phyloP scores from a whole-genome alignment of 1,284 basidiomycete species.

The Austroboletus niveus region DNA sequence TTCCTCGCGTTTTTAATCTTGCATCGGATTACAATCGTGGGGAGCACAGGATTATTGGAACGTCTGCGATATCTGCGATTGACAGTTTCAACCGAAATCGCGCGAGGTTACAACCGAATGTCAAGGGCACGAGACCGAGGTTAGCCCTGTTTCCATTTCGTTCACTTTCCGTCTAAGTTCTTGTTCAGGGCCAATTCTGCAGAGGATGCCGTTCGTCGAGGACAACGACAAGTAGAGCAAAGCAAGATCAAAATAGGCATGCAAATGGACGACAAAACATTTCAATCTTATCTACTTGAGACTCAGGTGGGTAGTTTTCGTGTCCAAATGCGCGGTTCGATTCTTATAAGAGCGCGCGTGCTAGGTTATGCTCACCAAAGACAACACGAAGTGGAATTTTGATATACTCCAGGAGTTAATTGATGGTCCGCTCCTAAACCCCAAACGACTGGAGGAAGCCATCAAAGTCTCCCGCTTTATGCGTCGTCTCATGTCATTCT shows the following conservation, averaged over 20 bases:
- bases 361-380: slow-evolving; percentile 84
- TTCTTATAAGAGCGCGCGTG: slow-evolving; percentile 12
- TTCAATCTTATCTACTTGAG: slow-evolving; percentile 80
- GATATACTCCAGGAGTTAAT: slow-evolving; percentile 87
- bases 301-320: slow-evolving; percentile 58
- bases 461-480: slow-evolving; percentile 90
- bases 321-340: background rate
- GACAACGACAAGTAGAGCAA: slow-evolving; percentile 90
- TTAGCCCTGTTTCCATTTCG: slow-evolving; percentile 20
- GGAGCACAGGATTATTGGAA: slow-evolving; percentile 79
- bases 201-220: slow-evolving; percentile 83
- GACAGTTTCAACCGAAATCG: slow-evolving; percentile 90
- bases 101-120: slow-evolving; percentile 57
- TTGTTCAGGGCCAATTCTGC: slow-evolving; percentile 73
- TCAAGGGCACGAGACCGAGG: slow-evolving; percentile 62
- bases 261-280: slow-evolving; percentile 91
- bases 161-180: background rate
- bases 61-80: slow-evolving; percentile 83
- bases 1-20: slow-evolving; percentile 84
- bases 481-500: slow-evolving; percentile 86
- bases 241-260: slow-evolving; percentile 85
- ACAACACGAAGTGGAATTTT: slow-evolving; percentile 92
- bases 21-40: slow-evolving; percentile 75
- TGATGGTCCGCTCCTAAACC: slow-evolving; percentile 89
- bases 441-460: slow-evolving; percentile 94